Base-by-base conservation (phyloP, 2,329 filamentous ascomycete species). In the Trichoderma polysporum region DNA sequence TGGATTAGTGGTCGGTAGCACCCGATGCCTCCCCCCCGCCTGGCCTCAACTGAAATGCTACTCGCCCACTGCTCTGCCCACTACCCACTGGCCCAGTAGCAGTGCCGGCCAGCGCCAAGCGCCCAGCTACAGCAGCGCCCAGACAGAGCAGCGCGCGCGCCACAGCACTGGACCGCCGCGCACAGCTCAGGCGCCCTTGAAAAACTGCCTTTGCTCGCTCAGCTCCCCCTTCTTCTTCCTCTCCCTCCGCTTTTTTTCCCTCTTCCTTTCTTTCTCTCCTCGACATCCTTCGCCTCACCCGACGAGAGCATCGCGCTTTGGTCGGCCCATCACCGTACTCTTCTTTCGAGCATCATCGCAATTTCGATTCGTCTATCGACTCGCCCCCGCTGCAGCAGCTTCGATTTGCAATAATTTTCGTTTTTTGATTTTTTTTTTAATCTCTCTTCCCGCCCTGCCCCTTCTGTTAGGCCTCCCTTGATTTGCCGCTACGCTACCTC, bases 271-370 rank as follows among this genome's bases (percentile, higher is more conserved):
- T 37, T 47, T 45, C 61, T 54, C 60, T 59, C 58, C 52, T 50
- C 52, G 50, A 65, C 54, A 35, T 22, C 59, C 47, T 63, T 57
- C 61, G 39, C 41, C 66, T 45, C 41, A 19, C 41, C 69, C 68
- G 68, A 58, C 58, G 67, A 63, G 68, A 66, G 67, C 69, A 65
- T 53, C 62, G 62, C 64, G 62, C 66, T 60, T 61, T 61, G 61
- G 60, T 62, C 54, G 56, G 56, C 45, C 53, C 69, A 58, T 71
- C 56, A 66, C 56, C 54, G 60, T 27, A 54, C 35, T 29, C 45
- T 64, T 37, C 27, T 52, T 65, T 35, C 60, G 60, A 67, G 52
- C 59, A 58, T 63, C 58, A 33, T 25, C 29, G 68, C 60, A n/a
- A 31, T 47, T 58, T 41, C 53, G 52, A 47, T 64, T 61, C 59